Percentiles rank a stretch among this genome's conserved stretches.
These are phyloP conservation scores for Fraxinus paxiana DNA, from an alignment of 305 asterid species.

Conservation along the genomic window DNA sequence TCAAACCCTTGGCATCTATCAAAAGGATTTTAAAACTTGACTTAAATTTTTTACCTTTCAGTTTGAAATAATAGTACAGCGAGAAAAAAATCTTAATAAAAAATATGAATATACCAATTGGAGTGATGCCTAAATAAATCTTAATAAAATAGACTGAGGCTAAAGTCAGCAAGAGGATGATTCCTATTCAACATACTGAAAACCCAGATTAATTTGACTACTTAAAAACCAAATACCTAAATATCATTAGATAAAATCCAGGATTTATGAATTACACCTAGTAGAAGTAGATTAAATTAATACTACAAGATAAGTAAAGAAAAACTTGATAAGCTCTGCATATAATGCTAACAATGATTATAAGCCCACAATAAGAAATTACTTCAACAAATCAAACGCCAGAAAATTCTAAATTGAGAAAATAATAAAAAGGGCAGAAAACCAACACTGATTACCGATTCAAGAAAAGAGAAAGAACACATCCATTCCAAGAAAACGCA, in stretches of 20 bases:
- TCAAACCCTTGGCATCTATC: neutral
- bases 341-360: neutral
- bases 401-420: neutral
- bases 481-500: neutral
- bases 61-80: neutral
- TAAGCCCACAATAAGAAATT: neutral
- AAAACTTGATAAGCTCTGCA: neutral
- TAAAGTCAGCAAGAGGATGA: neutral
- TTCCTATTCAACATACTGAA: neutral
- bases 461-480: neutral
- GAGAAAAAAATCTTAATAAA: neutral
- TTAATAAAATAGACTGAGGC: neutral
- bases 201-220: neutral
- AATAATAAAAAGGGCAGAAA: neutral
- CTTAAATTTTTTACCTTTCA: neutral
- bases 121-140: neutral
- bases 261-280: neutral
- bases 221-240: neutral
- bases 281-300: constrained; percentile 1
- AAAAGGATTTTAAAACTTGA: neutral
- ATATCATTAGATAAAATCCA: neutral
- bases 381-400: neutral
- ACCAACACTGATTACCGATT: neutral
- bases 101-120: neutral
- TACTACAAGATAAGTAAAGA: neutral